Conservation (phyloP, 169 alveolate genomes). For the Plasmodium gonderi region DNA sequence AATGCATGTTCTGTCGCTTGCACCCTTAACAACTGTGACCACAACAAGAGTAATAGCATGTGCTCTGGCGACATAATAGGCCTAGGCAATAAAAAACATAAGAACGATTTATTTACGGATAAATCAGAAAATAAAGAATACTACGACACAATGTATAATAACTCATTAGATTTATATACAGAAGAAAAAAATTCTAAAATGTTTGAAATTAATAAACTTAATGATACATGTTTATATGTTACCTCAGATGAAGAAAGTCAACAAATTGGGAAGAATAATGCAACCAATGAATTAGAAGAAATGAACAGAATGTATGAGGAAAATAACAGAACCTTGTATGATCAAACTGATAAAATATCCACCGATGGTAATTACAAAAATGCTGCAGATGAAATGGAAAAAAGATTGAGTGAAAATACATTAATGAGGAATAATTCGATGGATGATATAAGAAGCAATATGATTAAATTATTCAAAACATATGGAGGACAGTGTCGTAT, state of each 20-base stretch:
- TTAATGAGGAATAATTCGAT: constrained; percentile 33
- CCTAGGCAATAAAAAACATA: constrained; percentile 23
- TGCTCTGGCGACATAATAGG: not conserved
- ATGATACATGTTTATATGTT: constrained; percentile 64
- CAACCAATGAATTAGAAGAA: not conserved
- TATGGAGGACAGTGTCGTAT: constrained; percentile 75
- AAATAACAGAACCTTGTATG: constrained; percentile 48
- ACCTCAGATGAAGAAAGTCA: constrained; percentile 59
- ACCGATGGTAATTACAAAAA: constrained; percentile 22
- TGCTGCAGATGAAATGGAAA: constrained; percentile 22
- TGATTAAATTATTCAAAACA: constrained; percentile 61
- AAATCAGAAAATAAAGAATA: constrained; percentile 14
- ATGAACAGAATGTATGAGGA: constrained; percentile 18
- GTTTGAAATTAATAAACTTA: constrained; percentile 36
- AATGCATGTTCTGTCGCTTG: not conserved
- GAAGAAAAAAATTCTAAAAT: constrained; percentile 28
- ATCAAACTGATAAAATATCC: not conserved
- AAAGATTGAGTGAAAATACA: constrained; percentile 6
- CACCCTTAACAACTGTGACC: not conserved
- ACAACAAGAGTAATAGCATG: not conserved
- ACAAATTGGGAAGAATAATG: constrained; percentile 22
- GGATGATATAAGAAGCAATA: constrained; percentile 54
- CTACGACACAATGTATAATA: constrained; percentile 5
- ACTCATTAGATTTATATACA: constrained; percentile 19
- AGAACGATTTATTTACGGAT: constrained; percentile 31